Conservation (phyloP, 2,329 filamentous ascomycete genomes). For the Aspergillus fructus region DNA sequence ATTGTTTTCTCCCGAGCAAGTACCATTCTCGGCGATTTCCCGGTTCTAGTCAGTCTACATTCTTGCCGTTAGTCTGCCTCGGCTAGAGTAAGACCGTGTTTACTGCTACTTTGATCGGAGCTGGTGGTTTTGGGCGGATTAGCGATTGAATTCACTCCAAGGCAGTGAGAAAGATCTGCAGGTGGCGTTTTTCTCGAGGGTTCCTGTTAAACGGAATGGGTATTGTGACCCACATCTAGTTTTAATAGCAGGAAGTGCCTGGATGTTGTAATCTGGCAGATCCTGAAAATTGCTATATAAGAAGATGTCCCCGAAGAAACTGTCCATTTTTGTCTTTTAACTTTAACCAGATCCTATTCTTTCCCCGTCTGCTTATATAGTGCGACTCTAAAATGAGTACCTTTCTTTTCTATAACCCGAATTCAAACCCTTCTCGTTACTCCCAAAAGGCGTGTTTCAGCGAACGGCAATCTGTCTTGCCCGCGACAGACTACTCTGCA, state of each 20-base stretch:
- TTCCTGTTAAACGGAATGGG: neutral
- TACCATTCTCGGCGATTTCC: neutral
- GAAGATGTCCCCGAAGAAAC: neutral
- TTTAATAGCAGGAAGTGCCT: neutral
- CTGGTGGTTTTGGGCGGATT: neutral
- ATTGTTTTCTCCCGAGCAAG: neutral
- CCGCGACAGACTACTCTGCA: neutral
- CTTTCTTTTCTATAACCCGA: conserved; percentile 1
- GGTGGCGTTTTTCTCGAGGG: neutral
- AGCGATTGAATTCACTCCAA: neutral
- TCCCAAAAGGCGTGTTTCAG: neutral
- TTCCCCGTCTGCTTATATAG: neutral
- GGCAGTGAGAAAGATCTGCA: neutral
- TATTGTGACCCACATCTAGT: neutral
- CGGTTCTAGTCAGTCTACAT: neutral
- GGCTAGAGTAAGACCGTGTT: too few species aligned
- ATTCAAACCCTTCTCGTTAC: neutral
- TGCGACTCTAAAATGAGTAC: neutral
- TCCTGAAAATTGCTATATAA: neutral
- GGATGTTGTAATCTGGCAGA: neutral
- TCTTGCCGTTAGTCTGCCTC: neutral
- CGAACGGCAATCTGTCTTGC: neutral
- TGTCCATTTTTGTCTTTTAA: neutral
- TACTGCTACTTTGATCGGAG: neutral
- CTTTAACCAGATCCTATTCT: neutral